Conservation (phyloP, 164 flowering plant species). For the Warburgia ugandensis region DNA sequence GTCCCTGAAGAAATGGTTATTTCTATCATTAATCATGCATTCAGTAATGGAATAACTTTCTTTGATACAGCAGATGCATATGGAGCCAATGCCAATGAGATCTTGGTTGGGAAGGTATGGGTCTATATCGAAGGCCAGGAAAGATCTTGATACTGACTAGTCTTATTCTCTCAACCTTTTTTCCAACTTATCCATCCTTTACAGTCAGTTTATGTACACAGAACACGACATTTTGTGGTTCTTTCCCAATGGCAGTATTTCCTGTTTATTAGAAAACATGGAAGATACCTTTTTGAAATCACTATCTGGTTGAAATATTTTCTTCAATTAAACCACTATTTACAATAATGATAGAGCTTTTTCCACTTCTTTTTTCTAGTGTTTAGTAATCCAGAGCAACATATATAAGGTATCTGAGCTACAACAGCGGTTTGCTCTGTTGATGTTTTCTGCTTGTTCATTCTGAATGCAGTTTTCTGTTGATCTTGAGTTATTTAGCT, state of each 20-base stretch:
- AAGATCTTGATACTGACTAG: too few relatives aligned
- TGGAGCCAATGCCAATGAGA: slow-evolving; percentile 46
- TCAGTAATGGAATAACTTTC: slow-evolving; percentile 50
- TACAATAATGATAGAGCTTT: neutral
- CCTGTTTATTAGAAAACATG: too few relatives aligned
- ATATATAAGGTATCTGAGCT: neutral
- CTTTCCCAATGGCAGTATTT: too few relatives aligned
- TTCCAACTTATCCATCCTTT: too few relatives aligned
- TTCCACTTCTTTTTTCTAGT: neutral
- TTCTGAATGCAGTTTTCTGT: neutral
- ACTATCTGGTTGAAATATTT: neutral
- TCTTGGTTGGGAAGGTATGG: slow-evolving; percentile 48
- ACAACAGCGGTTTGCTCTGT: neutral
- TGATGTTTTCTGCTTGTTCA: too few relatives aligned
- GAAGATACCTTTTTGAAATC: too few relatives aligned
- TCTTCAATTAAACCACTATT: neutral
- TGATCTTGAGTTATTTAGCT: neutral
- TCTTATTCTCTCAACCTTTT: too few relatives aligned
- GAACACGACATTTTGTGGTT: too few relatives aligned
- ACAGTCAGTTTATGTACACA: too few relatives aligned
- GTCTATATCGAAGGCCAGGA: neutral
- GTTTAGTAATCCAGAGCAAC: neutral
- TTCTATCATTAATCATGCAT: slow-evolving; percentile 39
- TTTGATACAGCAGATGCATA: slow-evolving; percentile 61
- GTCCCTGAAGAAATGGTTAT: slow-evolving; percentile 44